Conservation (phyloP, 225 moss, liverwort and hornwort genomes). For the Rhytidiadelphus loreus region DNA sequence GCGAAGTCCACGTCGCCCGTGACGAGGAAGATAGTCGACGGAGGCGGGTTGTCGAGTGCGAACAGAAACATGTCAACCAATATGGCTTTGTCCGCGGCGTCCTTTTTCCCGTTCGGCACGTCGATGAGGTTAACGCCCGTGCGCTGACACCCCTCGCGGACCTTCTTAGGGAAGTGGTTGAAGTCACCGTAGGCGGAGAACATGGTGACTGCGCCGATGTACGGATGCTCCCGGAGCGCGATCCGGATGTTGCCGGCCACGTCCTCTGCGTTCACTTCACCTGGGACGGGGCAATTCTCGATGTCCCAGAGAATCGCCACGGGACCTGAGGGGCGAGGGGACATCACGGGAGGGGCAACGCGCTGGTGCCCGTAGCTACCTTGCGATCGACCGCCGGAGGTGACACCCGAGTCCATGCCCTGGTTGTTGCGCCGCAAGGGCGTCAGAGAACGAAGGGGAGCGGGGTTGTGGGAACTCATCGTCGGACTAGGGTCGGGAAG, state of each 20-base stretch:
- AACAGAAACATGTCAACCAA: conserved; percentile 91
- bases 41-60: conserved; percentile 82
- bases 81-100: conserved; percentile 91
- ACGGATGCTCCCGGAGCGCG: conserved; percentile 67
- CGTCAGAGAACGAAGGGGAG: conserved; percentile 22
- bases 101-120: conserved; percentile 89
- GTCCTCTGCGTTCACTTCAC: conserved; percentile 78
- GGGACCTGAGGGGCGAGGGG: conserved; percentile 21
- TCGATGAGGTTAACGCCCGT: conserved; percentile 96
- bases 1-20: conserved; percentile 97
- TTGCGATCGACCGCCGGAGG: conserved; percentile 2
- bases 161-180: conserved; percentile 75
- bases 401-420: not conserved
- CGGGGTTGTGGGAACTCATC: not conserved
- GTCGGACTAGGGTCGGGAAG: not conserved
- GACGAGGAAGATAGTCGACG: conserved; percentile 75
- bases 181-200: conserved; percentile 95
- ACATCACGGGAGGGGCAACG: conserved; percentile 1
- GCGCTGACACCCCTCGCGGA: conserved; percentile 82
- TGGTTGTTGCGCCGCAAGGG: conserved; percentile 12
- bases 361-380: not conserved
- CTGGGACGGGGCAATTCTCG: conserved; percentile 86
- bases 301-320: conserved; percentile 93
- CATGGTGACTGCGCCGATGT: conserved; percentile 73
- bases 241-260: conserved; percentile 80